Base-by-base conservation (phyloP, 208 protist genomes). In the Vickermania spadyakhi region DNA sequence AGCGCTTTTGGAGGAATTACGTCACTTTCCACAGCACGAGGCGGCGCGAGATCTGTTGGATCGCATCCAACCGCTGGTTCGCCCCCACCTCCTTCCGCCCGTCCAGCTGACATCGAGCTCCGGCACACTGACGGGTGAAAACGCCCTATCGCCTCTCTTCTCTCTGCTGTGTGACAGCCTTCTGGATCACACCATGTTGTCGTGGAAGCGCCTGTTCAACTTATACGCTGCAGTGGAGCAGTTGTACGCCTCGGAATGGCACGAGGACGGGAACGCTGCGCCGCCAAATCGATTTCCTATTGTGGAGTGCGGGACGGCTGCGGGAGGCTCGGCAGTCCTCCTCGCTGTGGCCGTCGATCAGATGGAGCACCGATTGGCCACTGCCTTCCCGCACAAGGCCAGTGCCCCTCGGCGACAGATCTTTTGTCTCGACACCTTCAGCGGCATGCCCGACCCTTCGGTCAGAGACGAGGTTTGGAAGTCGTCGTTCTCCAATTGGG, bases 221-320 rank as follows among this genome's bases (percentile, higher is more conserved):
- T 71, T 93, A 5, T 90, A 77, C 66, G 31, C 54, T 5, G 62
- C 61, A 3, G 51, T 68, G 14, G 64, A 70, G 14, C 50, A 56
- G 2, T 45, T 81, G 25, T 70, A 56, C 52, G 5, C 7, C 30
- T 36, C 36, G 36, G 36, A 45, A 18, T 45, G 36, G 36, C 36
- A 45, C 36, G 18, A 18, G 11, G 7, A n/a, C 7, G 11, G 18
- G 36, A 18, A 18, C 18, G 36, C 7, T 7, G 36, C 36, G 36
- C 27, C 41, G 13, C n/a, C n/a, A 22, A 54, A 21, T 22, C 26
- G 41, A 27, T 28, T 21, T 28, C 26, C 58, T 69, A 73, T 93
- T n/a, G 67, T 93, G 21, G 86, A 93, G 63, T 89, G 82, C 57
- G 85, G 85, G 26, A 77, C 76, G 1, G 82, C 81, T 13, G 86